Evolutionary conservation across 2,329 filamentous ascomycete genomes (phyloP).

Genomic region (Ascomycota sp.): DNA sequence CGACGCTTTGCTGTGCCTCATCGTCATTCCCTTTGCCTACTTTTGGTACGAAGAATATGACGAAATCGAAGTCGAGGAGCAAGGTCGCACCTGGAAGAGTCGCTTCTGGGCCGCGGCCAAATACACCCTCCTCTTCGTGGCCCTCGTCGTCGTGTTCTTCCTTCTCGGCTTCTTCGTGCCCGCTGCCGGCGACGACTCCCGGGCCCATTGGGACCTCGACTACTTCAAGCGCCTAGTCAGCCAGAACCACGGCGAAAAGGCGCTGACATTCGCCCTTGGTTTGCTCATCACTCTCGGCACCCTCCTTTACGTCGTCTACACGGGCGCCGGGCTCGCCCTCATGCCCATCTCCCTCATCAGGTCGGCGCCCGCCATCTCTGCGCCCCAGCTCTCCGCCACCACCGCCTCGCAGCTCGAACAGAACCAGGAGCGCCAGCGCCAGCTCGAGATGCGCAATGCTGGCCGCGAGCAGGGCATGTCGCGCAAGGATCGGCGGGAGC

Average conservation of each 20-base stretch:
- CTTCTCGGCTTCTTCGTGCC: slow-evolving; percentile 88
- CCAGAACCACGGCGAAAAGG: slow-evolving; percentile 71
- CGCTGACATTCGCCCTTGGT: slow-evolving; percentile 73
- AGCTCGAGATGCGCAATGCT: slow-evolving; percentile 68
- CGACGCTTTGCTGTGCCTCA: slow-evolving; percentile 71
- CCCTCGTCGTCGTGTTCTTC: slow-evolving; percentile 66
- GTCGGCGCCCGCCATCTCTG: slow-evolving; percentile 69
- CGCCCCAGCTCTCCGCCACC: slow-evolving; percentile 54
- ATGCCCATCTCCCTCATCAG: slow-evolving; percentile 85
- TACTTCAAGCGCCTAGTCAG: slow-evolving; percentile 74
- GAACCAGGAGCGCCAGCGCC: slow-evolving; percentile 80
- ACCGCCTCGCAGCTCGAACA: slow-evolving; percentile 64
- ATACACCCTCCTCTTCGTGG: slow-evolving; percentile 72
- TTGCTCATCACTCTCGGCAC: slow-evolving; percentile 77
- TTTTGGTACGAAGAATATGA: slow-evolving; percentile 98
- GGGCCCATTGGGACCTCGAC: slow-evolving; percentile 59
- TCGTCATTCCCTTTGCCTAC: slow-evolving; percentile 88
- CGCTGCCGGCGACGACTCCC: slow-evolving; percentile 44
- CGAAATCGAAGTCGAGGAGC: slow-evolving; percentile 71
- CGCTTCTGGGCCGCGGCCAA: slow-evolving; percentile 72
- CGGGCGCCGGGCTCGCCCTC: slow-evolving; percentile 69
- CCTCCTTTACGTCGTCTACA: slow-evolving; percentile 73
- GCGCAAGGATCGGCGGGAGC: slow-evolving; percentile 68
- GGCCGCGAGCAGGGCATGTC: slow-evolving; percentile 58
- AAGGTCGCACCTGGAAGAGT: slow-evolving; percentile 47